phyloP scores from a whole-genome alignment of 768 basidiomycete species.

The Leccinum sublutescens region DNA sequence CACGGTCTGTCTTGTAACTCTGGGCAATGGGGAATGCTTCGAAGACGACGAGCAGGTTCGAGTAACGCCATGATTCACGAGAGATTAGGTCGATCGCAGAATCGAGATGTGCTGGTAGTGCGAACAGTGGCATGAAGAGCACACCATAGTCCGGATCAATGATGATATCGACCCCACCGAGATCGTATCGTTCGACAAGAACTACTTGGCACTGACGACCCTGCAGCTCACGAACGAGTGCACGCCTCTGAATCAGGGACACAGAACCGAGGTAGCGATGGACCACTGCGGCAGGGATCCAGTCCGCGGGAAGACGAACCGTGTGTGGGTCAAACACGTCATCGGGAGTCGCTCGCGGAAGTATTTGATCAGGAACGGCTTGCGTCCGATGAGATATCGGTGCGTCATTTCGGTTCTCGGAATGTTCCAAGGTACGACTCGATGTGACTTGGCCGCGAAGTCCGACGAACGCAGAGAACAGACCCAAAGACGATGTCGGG shows the following conservation, averaged over 20 bases:
- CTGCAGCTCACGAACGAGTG: constrained; percentile 52
- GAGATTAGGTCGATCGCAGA: constrained; percentile 44
- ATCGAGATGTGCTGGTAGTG: constrained; percentile 50
- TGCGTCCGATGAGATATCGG: constrained; percentile 4
- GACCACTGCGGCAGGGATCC: constrained; percentile 30
- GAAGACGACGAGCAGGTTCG: constrained; percentile 55
- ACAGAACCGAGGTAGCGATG: constrained; percentile 74
- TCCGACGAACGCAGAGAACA: constrained; percentile 26
- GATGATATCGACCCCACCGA: constrained; percentile 64
- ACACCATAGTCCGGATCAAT: constrained; percentile 62
- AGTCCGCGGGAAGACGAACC: constrained; percentile 38
- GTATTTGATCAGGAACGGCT: constrained; percentile 14
- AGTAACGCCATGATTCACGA: constrained; percentile 62
- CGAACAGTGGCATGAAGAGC: constrained; percentile 44
- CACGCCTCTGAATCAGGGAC: constrained; percentile 64
- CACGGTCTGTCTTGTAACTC: constrained; percentile 28
- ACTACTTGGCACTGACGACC: constrained; percentile 46
- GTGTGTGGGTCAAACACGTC: constrained; percentile 46
- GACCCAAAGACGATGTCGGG: constrained; percentile 24
- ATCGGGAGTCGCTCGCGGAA: constrained; percentile 33
- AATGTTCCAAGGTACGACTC: constrained; percentile 4
- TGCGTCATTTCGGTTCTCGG: constrained; percentile 14
- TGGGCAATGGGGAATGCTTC: constrained; percentile 60
- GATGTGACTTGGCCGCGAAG: constrained; percentile 22
- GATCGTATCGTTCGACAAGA: constrained; percentile 61